These are phyloP conservation scores for Trichothecium roseum DNA, from an alignment of 2,329 filamentous ascomycete species.

Conservation along the genomic window DNA sequence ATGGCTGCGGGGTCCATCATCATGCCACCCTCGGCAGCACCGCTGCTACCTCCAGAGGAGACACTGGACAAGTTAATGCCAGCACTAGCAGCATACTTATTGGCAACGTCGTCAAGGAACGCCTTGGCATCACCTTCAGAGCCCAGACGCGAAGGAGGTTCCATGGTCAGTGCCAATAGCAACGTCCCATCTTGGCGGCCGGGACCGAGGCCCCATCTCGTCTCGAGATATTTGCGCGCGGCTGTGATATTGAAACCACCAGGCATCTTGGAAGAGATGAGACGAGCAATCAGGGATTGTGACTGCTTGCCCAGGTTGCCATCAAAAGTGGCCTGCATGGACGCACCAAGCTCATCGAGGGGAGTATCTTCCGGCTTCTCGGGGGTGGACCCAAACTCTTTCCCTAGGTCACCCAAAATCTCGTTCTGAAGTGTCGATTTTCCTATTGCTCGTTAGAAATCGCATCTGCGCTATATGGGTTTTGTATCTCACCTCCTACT, in stretches of 20 bases:
- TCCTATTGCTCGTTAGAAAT: slow-evolving; percentile 38
- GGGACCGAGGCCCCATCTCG: slow-evolving; percentile 76
- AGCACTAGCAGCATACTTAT: slow-evolving; percentile 78
- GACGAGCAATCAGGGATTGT: slow-evolving; percentile 78
- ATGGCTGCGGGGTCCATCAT: slow-evolving; percentile 99
- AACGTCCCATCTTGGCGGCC: slow-evolving; percentile 89
- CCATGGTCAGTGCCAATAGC: slow-evolving; percentile 82
- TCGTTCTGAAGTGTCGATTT: slow-evolving; percentile 99
- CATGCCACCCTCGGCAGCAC: slow-evolving; percentile 69
- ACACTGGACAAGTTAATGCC: slow-evolving; percentile 77
- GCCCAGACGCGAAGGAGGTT: slow-evolving; percentile 78
- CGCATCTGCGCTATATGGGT: neutral
- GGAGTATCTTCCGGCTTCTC: slow-evolving; percentile 98
- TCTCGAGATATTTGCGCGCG: slow-evolving; percentile 90
- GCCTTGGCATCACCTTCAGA: slow-evolving; percentile 86
- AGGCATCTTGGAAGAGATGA: slow-evolving; percentile 99
- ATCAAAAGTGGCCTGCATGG: slow-evolving; percentile 98
- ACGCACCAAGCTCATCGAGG: slow-evolving; percentile 84
- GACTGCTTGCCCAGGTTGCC: slow-evolving; percentile 97
- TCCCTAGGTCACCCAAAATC: slow-evolving; percentile 92
- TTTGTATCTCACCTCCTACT: slow-evolving; percentile 66
- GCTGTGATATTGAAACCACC: slow-evolving; percentile 98
- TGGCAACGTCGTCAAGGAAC: slow-evolving; percentile 77
- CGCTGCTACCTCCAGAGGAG: slow-evolving; percentile 60
- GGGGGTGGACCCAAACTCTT: slow-evolving; percentile 95